These are phyloP conservation scores for Scutellospora calospora DNA, from an alignment of 371 early-diverging fungal genomes.

Conservation along the genomic window DNA sequence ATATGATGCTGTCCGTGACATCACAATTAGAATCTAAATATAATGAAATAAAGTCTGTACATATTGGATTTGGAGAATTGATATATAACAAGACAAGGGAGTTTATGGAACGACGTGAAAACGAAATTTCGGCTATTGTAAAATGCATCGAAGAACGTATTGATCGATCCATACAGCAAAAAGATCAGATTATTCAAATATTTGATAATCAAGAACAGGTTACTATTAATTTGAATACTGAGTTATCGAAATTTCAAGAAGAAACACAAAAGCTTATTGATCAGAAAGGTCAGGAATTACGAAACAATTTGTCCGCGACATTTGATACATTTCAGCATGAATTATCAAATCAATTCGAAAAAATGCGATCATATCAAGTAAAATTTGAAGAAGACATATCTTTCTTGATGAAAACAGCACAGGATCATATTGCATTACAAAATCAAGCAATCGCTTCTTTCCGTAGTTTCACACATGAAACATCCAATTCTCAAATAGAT, in stretches of 20 bases:
- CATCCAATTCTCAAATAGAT: neutral
- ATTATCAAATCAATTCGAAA: neutral
- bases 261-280: neutral
- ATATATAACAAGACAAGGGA: neutral
- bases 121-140: neutral
- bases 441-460: neutral
- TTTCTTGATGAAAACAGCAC: neutral
- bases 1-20: neutral
- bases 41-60: slow-evolving; percentile 1
- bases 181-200: neutral
- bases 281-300: slow-evolving; percentile 1
- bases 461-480: neutral
- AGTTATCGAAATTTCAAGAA: neutral
- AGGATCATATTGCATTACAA: slow-evolving; percentile 1
- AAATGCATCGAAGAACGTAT: slow-evolving; percentile 17
- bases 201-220: neutral
- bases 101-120: neutral
- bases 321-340: neutral
- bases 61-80: neutral
- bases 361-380: neutral
- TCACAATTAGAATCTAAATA: slow-evolving; percentile 32
- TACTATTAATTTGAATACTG: neutral
- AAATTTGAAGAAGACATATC: slow-evolving; percentile 12
- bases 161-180: neutral
- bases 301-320: neutral